Base-by-base conservation (phyloP, 495 filamentous ascomycete genomes). In the Penicillium odoratum region DNA sequence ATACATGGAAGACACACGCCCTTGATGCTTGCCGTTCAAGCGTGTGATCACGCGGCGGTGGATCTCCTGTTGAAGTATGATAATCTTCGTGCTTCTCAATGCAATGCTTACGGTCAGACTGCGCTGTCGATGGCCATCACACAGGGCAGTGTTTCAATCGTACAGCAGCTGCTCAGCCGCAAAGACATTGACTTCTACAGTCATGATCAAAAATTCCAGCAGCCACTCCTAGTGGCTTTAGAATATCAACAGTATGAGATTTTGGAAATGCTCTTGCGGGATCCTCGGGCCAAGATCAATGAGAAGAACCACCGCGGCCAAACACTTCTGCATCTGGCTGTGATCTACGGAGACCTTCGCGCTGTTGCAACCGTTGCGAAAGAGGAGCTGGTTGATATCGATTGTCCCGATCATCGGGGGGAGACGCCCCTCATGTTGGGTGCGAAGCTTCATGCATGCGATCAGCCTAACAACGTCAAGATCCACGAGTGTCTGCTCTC, bases 311-410 rank as follows among this genome's bases (percentile, higher is more conserved):
- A 28, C 28, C 18, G 13, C 16, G 42, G 42, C 6, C 43, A 26
- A 16, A 55, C 53, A 7, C 4, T 45, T 8, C 53, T 55, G 2
- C 53, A 47, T 34, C 42, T 55, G 29, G 53, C 53, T 18, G 29
- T 55, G 7, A 47, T 55, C 16, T 55, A 55, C 43, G 53, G 44
- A 4, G 53, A 48, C 10, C 40, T 31, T 10, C 29, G 1, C n/a
- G 43, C 53, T 5, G 10, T 55, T 15, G 13, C 13, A 40, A 16
- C 10, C 7, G 33, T 51, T 31, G 13, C 31, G 8, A 15, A 16
- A 36, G 18, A 40, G 6, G 25, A 21, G 1, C 30, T 26, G 3
- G 26, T 51, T 26, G 49, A 51, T 31, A 16, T 51, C 15, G 10
- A 50, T 33, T 18, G 16, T 50, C 48, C 31, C 10, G 48, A 50